Percentiles rank a stretch among this genome's conserved stretches.
These are phyloP conservation scores for Plectosphaerella sp. DNA, from an alignment of 2,329 filamentous ascomycete species.

Conservation along the genomic window DNA sequence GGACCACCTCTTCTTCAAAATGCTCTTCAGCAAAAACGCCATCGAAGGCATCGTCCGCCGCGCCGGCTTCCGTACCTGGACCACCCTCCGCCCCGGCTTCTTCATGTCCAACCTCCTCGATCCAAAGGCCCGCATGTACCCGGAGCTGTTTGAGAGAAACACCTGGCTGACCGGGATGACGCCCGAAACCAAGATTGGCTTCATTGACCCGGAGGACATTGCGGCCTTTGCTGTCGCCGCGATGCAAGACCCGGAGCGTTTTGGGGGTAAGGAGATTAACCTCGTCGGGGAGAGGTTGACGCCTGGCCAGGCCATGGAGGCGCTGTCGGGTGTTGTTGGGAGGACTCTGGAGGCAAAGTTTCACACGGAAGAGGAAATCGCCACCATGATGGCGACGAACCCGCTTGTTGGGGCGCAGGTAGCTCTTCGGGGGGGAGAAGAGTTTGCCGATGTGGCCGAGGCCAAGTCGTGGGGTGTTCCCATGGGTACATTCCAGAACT, in stretches of 20 bases:
- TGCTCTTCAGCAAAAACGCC: slow-evolving; percentile 32
- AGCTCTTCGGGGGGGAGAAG: slow-evolving; percentile 24
- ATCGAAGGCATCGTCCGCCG: slow-evolving; percentile 34
- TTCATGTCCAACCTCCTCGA: slow-evolving; percentile 48
- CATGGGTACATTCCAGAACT: slow-evolving; percentile 36
- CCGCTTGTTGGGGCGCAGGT: slow-evolving; percentile 35
- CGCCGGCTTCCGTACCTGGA: slow-evolving; percentile 36
- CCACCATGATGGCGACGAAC: slow-evolving; percentile 25
- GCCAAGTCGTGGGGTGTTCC: slow-evolving; percentile 32
- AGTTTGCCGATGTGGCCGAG: slow-evolving; percentile 29
- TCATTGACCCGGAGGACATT: slow-evolving; percentile 43
- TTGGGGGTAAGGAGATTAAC: slow-evolving; percentile 30
- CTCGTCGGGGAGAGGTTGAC: slow-evolving; percentile 35
- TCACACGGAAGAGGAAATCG: slow-evolving; percentile 35
- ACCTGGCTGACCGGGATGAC: slow-evolving; percentile 29
- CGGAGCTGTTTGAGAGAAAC: slow-evolving; percentile 29
- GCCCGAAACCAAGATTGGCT: slow-evolving; percentile 29
- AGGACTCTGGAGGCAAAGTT: slow-evolving; percentile 29
- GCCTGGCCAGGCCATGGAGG: slow-evolving; percentile 27
- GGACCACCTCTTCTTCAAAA: slow-evolving; percentile 18
- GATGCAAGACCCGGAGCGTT: slow-evolving; percentile 34
- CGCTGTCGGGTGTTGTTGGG: slow-evolving; percentile 27
- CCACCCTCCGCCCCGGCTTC: slow-evolving; percentile 42
- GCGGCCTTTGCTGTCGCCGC: slow-evolving; percentile 38
- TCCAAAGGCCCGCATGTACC: slow-evolving; percentile 34